Base-by-base conservation (phyloP, 2,329 filamentous ascomycete species). In the Pestalotiopsis sp. region DNA sequence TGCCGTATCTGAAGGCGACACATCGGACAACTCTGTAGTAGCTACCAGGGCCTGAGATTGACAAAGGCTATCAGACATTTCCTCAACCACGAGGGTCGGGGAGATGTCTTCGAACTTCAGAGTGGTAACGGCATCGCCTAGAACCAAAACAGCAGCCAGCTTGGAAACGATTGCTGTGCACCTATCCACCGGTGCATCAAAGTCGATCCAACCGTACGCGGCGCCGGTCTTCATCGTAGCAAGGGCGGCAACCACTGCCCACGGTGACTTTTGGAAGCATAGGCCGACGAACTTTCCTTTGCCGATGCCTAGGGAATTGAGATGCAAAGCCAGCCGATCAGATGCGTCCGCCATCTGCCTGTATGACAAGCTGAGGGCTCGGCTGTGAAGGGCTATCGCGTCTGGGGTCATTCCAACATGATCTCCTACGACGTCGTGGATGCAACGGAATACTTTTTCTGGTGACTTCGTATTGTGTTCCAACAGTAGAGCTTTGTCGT, bases 211-310 rank as follows among this genome's bases (percentile, higher is more conserved):
- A 14, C 81, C 82, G 70, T 85, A 85, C 5, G 82, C 80, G 2
- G 79, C 83, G 4, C 84, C 84, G n/a, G 83, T 74, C 71, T 85
- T 85, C 80, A 86, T 83, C 66, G 85, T 78, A 9, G 78, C 83
- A 6, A 86, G 73, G 3, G 85, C 79, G 0, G 81, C 80, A 27
- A 86, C 78, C 5, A 81, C 76, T 4, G 83, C 81, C 83, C 82
- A 85, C 70, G 76, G 77, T 40, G 83, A 85, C 73, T 86, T 86
- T 71, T 85, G 82, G 68, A 86, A 85, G 71, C 83, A 85, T n/a
- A 86, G 76, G 3, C 84, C 83, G 17, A 87, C 81, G 11, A 79
- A 79, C 56, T 76, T 78, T 17, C 83, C 84, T 9, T 77, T 67
- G 2, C 68, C 72, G 49, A 82, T 76, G 13, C 83, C 83, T 17